Conservation (phyloP, 257 asterid genomes). For the Euphrasia confusa region DNA sequence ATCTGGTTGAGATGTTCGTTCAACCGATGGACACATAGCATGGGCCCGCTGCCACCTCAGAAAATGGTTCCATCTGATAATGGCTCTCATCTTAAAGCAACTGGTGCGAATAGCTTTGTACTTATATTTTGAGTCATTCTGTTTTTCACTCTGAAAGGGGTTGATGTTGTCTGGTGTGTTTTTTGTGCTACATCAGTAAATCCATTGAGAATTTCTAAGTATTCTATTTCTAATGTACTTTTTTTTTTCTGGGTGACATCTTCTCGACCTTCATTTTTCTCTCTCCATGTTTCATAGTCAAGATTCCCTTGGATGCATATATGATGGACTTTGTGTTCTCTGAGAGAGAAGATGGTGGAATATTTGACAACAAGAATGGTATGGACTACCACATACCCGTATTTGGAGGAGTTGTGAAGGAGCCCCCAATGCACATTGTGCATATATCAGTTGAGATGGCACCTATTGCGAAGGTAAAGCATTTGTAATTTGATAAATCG, state of each 20-base stretch:
- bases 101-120: conserved; percentile 44
- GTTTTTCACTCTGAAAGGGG: conserved; percentile 17
- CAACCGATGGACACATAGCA: conserved; percentile 90
- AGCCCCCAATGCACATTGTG: conserved; percentile 92
- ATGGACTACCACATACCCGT: conserved; percentile 97
- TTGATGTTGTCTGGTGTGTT: background rate
- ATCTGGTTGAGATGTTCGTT: conserved; percentile 95
- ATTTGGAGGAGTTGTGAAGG: conserved; percentile 68
- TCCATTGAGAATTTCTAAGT: conserved; percentile 17
- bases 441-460: conserved; percentile 99
- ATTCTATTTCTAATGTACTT: conserved; percentile 15
- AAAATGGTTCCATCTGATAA: conserved; percentile 69
- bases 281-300: conserved; percentile 49
- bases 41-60: conserved; percentile 85
- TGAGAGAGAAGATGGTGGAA: conserved; percentile 82
- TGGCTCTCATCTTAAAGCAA: conserved; percentile 69
- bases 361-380: conserved; percentile 81
- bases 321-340: conserved; percentile 97
- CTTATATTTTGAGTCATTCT: conserved; percentile 5
- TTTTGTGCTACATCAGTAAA: conserved; percentile 16
- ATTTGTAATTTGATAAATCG: conserved; percentile 7
- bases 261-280: conserved; percentile 22
- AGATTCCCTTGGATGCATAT: conserved; percentile 93
- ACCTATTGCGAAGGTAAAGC: conserved; percentile 88
- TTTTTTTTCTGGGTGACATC: conserved; percentile 20